Evolutionary conservation across 2,329 filamentous ascomycete species (phyloP).

Genomic region (Sporothrix pseudoabietina): DNA sequence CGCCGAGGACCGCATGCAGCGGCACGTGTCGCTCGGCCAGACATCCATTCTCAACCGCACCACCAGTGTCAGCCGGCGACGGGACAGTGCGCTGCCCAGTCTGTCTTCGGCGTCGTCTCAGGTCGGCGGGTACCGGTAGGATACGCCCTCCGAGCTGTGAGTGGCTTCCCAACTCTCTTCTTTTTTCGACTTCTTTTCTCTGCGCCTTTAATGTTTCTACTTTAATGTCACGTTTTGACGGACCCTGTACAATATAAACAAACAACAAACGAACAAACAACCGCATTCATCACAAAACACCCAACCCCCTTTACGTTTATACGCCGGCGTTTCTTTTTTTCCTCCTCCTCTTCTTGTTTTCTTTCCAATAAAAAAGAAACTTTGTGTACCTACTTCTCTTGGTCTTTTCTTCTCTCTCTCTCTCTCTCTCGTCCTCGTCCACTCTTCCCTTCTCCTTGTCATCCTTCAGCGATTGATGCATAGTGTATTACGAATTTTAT

Average conservation of each 20-base stretch:
- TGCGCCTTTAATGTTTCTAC: background rate
- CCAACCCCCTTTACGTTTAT: background rate
- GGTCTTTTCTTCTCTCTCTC: background rate
- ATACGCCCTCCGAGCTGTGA: background rate
- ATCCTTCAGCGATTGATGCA: constrained; percentile 26
- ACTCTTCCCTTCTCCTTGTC: background rate
- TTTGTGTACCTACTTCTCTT: constrained; percentile 2
- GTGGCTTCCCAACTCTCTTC: background rate
- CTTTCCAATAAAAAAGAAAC: background rate
- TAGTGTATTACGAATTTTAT: constrained; percentile 30
- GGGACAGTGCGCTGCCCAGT: constrained; percentile 48
- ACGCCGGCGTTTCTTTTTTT: constrained; percentile 20
- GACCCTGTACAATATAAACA: constrained; percentile 19
- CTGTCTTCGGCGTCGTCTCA: constrained; percentile 46
- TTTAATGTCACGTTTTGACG: constrained; percentile 15
- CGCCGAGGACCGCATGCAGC: constrained; percentile 48
- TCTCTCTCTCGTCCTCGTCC: background rate
- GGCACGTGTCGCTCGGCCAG: constrained; percentile 51
- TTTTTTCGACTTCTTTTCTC: background rate
- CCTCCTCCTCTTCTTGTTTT: background rate
- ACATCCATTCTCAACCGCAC: constrained; percentile 48
- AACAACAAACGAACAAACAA: background rate
- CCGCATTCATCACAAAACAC: background rate
- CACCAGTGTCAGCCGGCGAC: constrained; percentile 47
- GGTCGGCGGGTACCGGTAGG: constrained; percentile 51